Evolutionary conservation across 495 filamentous ascomycete species (phyloP).

Genomic region (Xylaria longipes): DNA sequence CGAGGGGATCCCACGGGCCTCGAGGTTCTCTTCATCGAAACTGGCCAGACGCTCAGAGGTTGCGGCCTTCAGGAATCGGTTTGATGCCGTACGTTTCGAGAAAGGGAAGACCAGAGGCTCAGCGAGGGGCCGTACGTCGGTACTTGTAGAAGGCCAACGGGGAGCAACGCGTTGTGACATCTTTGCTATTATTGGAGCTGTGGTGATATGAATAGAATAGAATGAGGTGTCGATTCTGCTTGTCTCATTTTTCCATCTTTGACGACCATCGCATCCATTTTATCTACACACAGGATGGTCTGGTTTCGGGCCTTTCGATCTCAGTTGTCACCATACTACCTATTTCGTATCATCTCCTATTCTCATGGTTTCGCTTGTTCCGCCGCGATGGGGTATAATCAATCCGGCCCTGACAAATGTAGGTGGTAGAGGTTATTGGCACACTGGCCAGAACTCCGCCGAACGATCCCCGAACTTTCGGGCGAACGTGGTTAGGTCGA

Average conservation of each 20-base stretch:
- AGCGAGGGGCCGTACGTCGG: conserved; percentile 56
- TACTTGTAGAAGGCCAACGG: conserved; percentile 21
- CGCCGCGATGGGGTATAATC: background rate
- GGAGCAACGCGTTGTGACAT: conserved; percentile 5
- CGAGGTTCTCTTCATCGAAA: conserved; percentile 53
- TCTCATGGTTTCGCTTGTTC: background rate
- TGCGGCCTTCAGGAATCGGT: conserved; percentile 68
- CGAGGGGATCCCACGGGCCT: conserved; percentile 59
- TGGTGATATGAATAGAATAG: background rate
- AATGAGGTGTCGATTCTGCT: background rate
- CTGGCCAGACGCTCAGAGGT: conserved; percentile 65
- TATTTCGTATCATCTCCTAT: background rate
- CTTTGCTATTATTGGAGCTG: background rate
- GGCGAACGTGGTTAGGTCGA: background rate
- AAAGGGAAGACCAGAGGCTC: conserved; percentile 64
- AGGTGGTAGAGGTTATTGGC: background rate
- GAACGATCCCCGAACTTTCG: background rate
- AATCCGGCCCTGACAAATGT: conserved; percentile 14
- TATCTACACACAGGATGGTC: background rate
- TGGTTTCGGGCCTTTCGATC: too few relatives aligned
- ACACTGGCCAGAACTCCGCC: conserved; percentile 7
- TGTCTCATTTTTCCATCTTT: background rate
- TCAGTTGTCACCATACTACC: background rate
- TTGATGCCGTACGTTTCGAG: conserved; percentile 60
- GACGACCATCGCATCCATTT: background rate